Conservation (phyloP, 306 rosid species). For the Sphenostylis stenocarpa region DNA sequence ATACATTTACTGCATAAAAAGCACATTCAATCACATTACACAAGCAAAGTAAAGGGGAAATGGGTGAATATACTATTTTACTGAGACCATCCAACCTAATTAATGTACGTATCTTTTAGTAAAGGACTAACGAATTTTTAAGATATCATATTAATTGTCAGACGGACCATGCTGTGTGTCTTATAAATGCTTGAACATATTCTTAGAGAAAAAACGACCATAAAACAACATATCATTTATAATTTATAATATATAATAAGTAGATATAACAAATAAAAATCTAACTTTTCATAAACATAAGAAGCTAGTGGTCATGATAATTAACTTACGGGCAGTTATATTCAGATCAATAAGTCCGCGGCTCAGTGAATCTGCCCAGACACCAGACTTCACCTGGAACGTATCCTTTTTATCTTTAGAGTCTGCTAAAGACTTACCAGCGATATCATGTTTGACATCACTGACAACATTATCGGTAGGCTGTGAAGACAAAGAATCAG, state of each 20-base stretch:
- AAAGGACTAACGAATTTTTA: not conserved
- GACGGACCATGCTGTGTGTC: not conserved
- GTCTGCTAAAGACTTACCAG: conserved; percentile 46
- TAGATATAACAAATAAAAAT: conserved; percentile 14
- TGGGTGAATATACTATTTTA: not conserved
- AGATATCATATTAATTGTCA: not conserved
- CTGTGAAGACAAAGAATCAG: conserved; percentile 61
- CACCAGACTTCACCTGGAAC: conserved; percentile 89
- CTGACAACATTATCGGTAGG: conserved; percentile 49
- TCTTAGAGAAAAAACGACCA: conserved; percentile 19
- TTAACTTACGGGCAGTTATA: conserved; percentile 89
- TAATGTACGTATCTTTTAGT: not conserved
- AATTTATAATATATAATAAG: too few species aligned
- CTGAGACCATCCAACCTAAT: conserved; percentile 2
- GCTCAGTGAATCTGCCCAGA: conserved; percentile 98
- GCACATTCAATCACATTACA: not conserved
- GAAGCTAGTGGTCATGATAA: conserved; percentile 15
- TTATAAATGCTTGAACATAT: conserved; percentile 3
- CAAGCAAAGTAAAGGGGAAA: not conserved
- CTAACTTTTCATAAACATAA: not conserved
- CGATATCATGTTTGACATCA: conserved; percentile 39
- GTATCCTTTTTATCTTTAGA: conserved; percentile 55
- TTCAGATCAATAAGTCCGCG: conserved; percentile 98
- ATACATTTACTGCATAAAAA: too few species aligned
- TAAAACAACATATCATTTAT: not conserved